phyloP scores from a whole-genome alignment of 148 eudicot genomes.

The Beta vulgaris region DNA sequence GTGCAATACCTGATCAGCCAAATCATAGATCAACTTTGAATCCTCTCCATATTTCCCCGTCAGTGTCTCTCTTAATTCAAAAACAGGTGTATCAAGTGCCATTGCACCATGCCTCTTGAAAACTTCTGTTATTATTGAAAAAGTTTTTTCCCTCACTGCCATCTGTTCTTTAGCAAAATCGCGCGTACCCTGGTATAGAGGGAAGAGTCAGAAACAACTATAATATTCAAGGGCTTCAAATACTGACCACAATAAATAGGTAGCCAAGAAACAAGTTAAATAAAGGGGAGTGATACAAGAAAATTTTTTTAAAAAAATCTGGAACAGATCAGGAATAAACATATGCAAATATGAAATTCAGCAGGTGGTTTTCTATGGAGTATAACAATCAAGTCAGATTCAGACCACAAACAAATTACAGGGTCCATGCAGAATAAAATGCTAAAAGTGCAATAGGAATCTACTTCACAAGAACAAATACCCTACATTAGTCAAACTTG shows the following conservation, averaged over 20 bases:
- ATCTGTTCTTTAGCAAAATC: slow-evolving; percentile 96
- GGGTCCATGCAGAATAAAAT: background rate
- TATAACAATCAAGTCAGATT: background rate
- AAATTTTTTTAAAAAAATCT: too few relatives aligned
- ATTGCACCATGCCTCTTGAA: slow-evolving; percentile 93
- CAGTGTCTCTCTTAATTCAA: slow-evolving; percentile 92
- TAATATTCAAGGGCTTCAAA: background rate
- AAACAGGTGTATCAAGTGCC: slow-evolving; percentile 92
- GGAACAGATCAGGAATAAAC: too few relatives aligned
- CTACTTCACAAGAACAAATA: background rate
- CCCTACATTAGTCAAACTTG: too few relatives aligned
- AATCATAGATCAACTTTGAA: slow-evolving; percentile 93
- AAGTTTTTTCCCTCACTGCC: slow-evolving; percentile 80
- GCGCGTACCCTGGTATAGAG: slow-evolving; percentile 70
- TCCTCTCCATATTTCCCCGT: slow-evolving; percentile 98
- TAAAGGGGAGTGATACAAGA: background rate
- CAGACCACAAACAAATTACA: background rate
- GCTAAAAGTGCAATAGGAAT: background rate
- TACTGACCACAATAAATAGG: background rate
- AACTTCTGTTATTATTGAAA: slow-evolving; percentile 62
- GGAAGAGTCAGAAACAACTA: slow-evolving; percentile 1
- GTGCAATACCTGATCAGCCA: slow-evolving; percentile 85
- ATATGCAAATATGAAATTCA: background rate
- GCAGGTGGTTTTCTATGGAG: background rate
- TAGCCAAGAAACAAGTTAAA: background rate